Conservation (phyloP, 148 eudicot genomes). For the Tetragonia tetragonoides region DNA sequence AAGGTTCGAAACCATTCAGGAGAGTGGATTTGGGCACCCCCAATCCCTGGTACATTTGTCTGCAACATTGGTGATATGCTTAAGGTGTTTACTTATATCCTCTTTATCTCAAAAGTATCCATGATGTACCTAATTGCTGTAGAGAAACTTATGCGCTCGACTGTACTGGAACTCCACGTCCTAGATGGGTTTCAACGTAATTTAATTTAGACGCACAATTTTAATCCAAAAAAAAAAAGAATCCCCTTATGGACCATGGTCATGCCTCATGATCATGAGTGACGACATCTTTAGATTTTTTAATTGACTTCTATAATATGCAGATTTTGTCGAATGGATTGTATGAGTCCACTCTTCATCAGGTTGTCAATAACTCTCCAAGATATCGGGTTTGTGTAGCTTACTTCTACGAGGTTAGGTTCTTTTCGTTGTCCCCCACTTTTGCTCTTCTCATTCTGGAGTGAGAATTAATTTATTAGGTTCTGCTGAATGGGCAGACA, state of each 20-base stretch:
- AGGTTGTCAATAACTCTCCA: slow-evolving; percentile 65
- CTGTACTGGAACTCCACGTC: no score
- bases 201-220: no score
- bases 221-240: no score
- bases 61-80: slow-evolving; percentile 97
- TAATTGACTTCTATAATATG: slow-evolving; percentile 6
- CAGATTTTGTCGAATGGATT: slow-evolving; percentile 87
- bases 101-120: slow-evolving; percentile 14
- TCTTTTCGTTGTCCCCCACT: neutral
- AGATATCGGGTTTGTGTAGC: slow-evolving; percentile 78
- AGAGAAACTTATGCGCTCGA: no score
- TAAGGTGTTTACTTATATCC: slow-evolving; percentile 49
- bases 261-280: neutral
- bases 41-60: slow-evolving; percentile 88
- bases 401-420: slow-evolving; percentile 84
- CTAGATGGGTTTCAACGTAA: no score
- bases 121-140: no score
- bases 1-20: slow-evolving; percentile 89
- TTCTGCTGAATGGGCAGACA: slow-evolving; percentile 45
- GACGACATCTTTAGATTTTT: neutral
- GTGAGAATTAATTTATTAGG: neutral
- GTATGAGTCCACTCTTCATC: slow-evolving; percentile 86
- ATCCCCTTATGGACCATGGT: neutral
- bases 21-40: slow-evolving; percentile 95
- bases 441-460: neutral